phyloP scores from a whole-genome alignment of 805 yeast genomes.

The Zygoascus biomembranicola region DNA sequence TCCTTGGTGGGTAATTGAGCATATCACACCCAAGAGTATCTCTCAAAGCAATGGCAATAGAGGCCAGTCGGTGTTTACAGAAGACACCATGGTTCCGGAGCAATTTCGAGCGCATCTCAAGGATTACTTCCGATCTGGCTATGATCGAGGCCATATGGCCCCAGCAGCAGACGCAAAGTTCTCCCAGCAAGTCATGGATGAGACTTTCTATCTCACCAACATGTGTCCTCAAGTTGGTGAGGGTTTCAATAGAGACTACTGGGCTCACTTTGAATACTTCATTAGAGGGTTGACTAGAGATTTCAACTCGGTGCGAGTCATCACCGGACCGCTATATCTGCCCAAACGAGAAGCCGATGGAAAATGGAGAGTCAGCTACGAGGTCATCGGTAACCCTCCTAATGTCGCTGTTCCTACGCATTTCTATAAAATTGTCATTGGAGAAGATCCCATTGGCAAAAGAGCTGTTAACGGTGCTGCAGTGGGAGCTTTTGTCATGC shows the following conservation, averaged over 20 bases:
- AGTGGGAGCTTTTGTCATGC: conserved; percentile 89
- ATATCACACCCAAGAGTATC: conserved; percentile 68
- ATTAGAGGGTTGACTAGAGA: conserved; percentile 64
- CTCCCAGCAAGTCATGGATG: conserved; percentile 87
- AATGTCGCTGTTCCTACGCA: conserved; percentile 96
- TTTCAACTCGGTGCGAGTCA: conserved; percentile 70
- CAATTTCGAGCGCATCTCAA: conserved; percentile 66
- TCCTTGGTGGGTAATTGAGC: conserved; percentile 77
- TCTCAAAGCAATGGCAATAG: conserved; percentile 47
- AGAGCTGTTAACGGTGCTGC: conserved; percentile 33
- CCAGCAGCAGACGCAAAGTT: conserved; percentile 97
- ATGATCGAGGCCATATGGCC: conserved; percentile 94
- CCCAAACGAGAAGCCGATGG: conserved; percentile 79
- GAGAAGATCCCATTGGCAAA: conserved; percentile 41
- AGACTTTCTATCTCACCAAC: conserved; percentile 81
- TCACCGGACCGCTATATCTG: conserved; percentile 89
- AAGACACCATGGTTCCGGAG: conserved; percentile 74
- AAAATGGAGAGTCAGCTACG: conserved; percentile 76
- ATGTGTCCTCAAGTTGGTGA: conserved; percentile 97
- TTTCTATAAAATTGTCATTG: conserved; percentile 84
- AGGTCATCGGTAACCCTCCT: conserved; percentile 95
- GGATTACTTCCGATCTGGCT: conserved; percentile 92
- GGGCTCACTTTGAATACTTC: conserved; percentile 96
- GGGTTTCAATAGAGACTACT: conserved; percentile 93
- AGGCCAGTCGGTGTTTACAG: conserved; percentile 72